phyloP scores from a whole-genome alignment of 441 rosid species.

The Populus hybrid region DNA sequence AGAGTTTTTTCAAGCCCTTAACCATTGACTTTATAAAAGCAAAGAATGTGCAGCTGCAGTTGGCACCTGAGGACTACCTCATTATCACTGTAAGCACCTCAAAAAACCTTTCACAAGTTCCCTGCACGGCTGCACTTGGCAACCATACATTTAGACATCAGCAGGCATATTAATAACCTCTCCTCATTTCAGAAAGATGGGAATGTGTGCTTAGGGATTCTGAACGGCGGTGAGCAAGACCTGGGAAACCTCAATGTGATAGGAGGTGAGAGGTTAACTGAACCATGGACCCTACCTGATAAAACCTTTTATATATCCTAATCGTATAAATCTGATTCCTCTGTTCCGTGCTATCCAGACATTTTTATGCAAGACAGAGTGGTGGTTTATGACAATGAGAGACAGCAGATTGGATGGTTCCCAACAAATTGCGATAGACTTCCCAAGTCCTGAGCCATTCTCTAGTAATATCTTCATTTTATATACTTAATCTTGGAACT shows the following conservation, averaged over 20 bases:
- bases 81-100: constrained; percentile 64
- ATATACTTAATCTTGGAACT: too few relatives aligned
- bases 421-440: constrained; percentile 55
- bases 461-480: constrained; percentile 12
- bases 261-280: constrained; percentile 57
- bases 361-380: constrained; percentile 79
- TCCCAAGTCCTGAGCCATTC: constrained; percentile 54
- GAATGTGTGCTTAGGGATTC: constrained; percentile 82
- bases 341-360: constrained; percentile 34
- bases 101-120: neutral
- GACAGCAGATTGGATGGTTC: constrained; percentile 69
- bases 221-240: constrained; percentile 75
- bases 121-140: neutral
- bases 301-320: neutral
- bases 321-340: neutral
- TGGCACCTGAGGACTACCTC: constrained; percentile 80
- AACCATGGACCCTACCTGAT: neutral
- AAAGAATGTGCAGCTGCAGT: constrained; percentile 46
- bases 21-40: constrained; percentile 53
- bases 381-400: constrained; percentile 77
- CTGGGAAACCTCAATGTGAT: constrained; percentile 59
- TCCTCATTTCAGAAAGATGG: constrained; percentile 44
- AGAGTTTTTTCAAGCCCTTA: constrained; percentile 67
- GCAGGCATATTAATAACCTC: neutral
- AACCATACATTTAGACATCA: neutral